Evolutionary conservation across 2,329 filamentous ascomycete species (phyloP), one percentile per base, ranked within the genome.

Genomic region (Aureobasidium sp.): DNA sequence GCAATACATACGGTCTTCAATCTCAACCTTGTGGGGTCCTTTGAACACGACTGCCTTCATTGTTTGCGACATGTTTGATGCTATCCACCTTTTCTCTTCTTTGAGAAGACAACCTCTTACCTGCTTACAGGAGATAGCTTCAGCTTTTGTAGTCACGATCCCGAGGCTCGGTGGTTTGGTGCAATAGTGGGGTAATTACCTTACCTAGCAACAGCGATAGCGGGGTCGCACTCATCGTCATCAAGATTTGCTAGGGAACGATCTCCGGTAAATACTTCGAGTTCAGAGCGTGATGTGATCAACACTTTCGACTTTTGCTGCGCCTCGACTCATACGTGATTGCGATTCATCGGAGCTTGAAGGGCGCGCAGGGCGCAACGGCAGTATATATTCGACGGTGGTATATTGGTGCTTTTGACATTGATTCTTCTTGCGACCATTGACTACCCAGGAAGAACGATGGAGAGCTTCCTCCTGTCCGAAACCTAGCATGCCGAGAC

Each of bases 31-130:
- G 69, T 83, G 81, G 4, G 89, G 87, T 2, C 88, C 90, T 65
- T 93, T 87, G 77, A 96, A 95, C 61, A 96, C 84, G 34, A 97
- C 90, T 34, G 91, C 91, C 74, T 89, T 89, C 92, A 97, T 96
- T 0, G 83, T 89, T 63, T 61, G 32, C 27, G 51, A 61, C 62
- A 64, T 63, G 13, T 37, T 51, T 44, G 26, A 13, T 15, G 15
- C 39, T 51, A 32, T 32, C 29, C 7, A 27, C 32, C 26, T 6
- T 13, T 29, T 12, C 20, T 48, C n/a, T 1, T n/a, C 29, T 29
- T n/a, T 5, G 2, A 5, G 26, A 20, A 12, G 41, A n/a, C 17
- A 44, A 10, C 29, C 8, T 32, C 15, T 29, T 13, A 2, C 17
- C 32, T 7, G 10, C 8, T 57, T 20, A 17, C 26, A 46, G 23